Percentiles rank a stretch among this genome's conserved stretches.
Conservation (phyloP, 2,329 filamentous ascomycete species). For the Geosmithia putterillii region DNA sequence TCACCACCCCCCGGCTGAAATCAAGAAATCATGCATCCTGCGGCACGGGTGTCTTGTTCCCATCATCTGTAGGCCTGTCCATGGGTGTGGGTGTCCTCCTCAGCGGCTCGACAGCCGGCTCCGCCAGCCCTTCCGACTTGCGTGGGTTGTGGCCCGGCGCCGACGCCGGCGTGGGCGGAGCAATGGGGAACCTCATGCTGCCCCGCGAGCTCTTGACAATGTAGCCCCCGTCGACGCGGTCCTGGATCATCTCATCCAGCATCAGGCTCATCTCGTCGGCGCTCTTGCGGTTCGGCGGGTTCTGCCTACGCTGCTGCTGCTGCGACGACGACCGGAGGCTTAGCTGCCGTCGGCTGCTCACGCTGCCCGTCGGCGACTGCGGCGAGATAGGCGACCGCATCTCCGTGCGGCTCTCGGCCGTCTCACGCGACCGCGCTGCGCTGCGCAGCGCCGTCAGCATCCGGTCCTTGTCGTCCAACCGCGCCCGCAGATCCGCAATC, state of each 20-base stretch:
- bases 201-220: constrained; percentile 54
- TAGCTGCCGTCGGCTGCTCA: neutral
- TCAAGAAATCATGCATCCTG: constrained; percentile 6
- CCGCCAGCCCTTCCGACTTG: constrained; percentile 4
- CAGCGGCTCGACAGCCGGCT: constrained; percentile 24
- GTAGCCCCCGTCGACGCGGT: constrained; percentile 67
- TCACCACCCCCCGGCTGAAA: too few relatives aligned
- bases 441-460: constrained; percentile 83
- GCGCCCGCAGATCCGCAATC: constrained; percentile 79
- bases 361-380: constrained; percentile 1
- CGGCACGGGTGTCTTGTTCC: constrained; percentile 11
- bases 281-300: constrained; percentile 49
- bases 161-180: constrained; percentile 13
- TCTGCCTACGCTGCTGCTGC: constrained; percentile 1
- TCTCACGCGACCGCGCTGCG: constrained; percentile 74
- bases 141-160: neutral
- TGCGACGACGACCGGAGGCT: neutral
- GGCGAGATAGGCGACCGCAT: constrained; percentile 14
- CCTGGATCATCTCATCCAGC: constrained; percentile 92
- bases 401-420: constrained; percentile 47
- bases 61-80: constrained; percentile 10
- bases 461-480: constrained; percentile 86
- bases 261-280: constrained; percentile 90
- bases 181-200: constrained; percentile 47
- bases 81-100: constrained; percentile 21